phyloP scores from a whole-genome alignment of 2,329 filamentous ascomycete species.

The Mariannaea elegans region DNA sequence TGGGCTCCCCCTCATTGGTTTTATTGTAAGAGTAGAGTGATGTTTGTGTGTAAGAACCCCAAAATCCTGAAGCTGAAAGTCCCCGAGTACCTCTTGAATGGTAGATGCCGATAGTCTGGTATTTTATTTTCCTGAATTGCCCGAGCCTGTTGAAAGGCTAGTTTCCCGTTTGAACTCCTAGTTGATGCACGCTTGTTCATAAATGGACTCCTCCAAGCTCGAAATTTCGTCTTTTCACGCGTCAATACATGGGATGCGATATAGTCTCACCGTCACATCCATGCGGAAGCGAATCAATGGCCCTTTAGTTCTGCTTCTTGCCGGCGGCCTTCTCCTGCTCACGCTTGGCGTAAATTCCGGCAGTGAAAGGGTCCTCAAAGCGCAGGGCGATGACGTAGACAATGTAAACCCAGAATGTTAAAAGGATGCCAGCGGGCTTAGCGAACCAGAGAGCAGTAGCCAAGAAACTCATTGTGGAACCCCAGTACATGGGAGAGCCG shows the following conservation, averaged over 20 bases:
- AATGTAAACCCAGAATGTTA: slow-evolving; percentile 78
- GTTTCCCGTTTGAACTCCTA: slow-evolving; percentile 32
- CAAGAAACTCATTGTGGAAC: slow-evolving; percentile 90
- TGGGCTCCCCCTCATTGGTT: slow-evolving; percentile 8
- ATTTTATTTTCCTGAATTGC: slow-evolving; percentile 30
- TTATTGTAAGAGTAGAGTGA: slow-evolving; percentile 26
- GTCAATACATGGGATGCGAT: slow-evolving; percentile 1
- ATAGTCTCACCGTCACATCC: slow-evolving; percentile 18
- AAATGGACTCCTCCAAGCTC: slow-evolving; percentile 10
- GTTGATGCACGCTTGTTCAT: slow-evolving; percentile 25
- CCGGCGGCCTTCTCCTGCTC: slow-evolving; percentile 65
- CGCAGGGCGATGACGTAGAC: slow-evolving; percentile 83
- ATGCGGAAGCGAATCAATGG: slow-evolving; percentile 2
- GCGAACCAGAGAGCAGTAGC: slow-evolving; percentile 86
- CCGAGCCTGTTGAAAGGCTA: slow-evolving; percentile 41
- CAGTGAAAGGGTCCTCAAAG: slow-evolving; percentile 95
- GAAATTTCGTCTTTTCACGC: not conserved
- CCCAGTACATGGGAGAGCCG: slow-evolving; percentile 95
- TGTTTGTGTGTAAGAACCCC: slow-evolving; percentile 25
- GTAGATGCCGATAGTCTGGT: slow-evolving; percentile 32
- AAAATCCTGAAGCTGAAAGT: slow-evolving; percentile 24
- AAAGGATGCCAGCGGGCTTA: slow-evolving; percentile 83
- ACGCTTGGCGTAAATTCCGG: slow-evolving; percentile 89
- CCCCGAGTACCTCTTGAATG: slow-evolving; percentile 23
- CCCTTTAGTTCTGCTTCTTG: slow-evolving; percentile 61